phyloP scores from a whole-genome alignment of 208 protist genomes.

The Leishmania tarentolae region DNA sequence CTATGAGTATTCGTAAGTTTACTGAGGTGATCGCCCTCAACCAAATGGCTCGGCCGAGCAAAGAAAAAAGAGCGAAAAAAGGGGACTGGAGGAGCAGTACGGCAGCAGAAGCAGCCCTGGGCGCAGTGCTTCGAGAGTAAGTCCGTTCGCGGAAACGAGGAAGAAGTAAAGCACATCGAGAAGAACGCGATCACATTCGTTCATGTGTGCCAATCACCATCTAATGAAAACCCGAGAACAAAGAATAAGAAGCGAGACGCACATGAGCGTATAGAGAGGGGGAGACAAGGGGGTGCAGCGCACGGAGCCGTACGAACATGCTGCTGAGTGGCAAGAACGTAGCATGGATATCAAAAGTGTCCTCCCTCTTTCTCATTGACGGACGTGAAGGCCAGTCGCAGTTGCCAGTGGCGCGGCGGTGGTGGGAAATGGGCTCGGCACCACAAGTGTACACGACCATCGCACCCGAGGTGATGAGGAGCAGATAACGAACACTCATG shows the following conservation, averaged over 20 bases:
- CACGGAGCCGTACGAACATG: background rate
- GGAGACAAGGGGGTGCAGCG: background rate
- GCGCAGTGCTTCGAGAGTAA: background rate
- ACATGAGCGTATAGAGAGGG: background rate
- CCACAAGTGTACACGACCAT: background rate
- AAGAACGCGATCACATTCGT: background rate
- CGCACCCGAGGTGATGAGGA: background rate
- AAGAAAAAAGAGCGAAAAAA: slow-evolving; percentile 1
- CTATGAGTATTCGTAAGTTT: background rate
- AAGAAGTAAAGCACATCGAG: background rate
- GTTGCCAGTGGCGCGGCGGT: background rate
- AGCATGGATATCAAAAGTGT: background rate
- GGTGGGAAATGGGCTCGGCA: background rate
- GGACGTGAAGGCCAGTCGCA: background rate
- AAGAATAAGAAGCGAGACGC: background rate
- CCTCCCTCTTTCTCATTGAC: background rate
- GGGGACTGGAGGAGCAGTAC: slow-evolving; percentile 1
- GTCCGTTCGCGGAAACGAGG: background rate
- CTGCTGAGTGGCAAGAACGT: background rate
- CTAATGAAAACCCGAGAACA: background rate
- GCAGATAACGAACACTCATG: background rate
- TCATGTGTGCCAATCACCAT: background rate
- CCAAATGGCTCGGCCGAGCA: background rate
- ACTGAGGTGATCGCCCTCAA: background rate
- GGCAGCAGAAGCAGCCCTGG: background rate